Conservation (phyloP, 129 eudicot species). For the Chrysanthemum seticuspe region DNA sequence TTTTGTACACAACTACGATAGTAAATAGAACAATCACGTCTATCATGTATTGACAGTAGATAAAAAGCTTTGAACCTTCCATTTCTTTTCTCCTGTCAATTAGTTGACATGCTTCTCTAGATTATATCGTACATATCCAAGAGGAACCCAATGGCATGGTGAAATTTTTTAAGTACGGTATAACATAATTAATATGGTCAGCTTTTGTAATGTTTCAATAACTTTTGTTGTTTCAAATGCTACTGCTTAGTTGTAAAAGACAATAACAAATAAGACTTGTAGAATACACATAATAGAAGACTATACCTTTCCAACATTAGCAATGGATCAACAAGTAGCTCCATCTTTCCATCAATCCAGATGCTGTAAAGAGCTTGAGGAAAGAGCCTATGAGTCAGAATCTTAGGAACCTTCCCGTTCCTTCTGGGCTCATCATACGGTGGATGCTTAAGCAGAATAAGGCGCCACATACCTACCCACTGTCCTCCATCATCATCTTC, state of each 20-base stretch:
- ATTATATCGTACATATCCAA: neutral
- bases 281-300: neutral
- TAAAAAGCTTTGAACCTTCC: neutral
- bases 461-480: conserved; percentile 98
- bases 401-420: conserved; percentile 95
- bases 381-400: conserved; percentile 84
- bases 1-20: no score
- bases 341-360: conserved; percentile 99
- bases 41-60: neutral
- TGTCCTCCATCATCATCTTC: conserved; percentile 62
- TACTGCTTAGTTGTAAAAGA: neutral
- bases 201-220: neutral
- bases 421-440: conserved; percentile 98
- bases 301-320: conserved; percentile 84
- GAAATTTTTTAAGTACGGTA: neutral
- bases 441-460: conserved; percentile 74
- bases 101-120: neutral
- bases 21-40: neutral
- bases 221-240: conserved; percentile 1
- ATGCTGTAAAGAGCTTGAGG: conserved; percentile 92
- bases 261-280: neutral
- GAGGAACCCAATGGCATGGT: neutral
- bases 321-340: conserved; percentile 88
- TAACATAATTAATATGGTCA: conserved; percentile 1
- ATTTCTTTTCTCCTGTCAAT: neutral